Base-by-base conservation (phyloP, 495 filamentous ascomycete genomes). In the Bacidia rubella region DNA sequence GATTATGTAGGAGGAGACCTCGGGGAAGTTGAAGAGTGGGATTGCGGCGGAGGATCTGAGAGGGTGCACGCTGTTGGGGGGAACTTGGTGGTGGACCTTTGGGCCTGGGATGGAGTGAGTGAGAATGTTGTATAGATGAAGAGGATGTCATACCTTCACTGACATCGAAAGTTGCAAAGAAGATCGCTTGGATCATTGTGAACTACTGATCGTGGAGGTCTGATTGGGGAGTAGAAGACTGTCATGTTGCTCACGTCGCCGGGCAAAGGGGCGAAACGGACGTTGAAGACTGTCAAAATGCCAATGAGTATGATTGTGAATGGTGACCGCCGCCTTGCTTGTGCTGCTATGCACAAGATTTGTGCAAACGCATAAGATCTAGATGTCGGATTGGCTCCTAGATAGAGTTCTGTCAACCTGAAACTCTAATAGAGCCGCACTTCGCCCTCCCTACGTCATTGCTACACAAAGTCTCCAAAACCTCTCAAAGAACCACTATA, bases 111-210 rank as follows among this genome's bases (percentile, higher is more conserved):
- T 40, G 19, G 19, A 29, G 26, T 35, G 44, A 29, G 4, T 21
- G 35, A 22, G 47, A 11, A 47, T n/a, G n/a, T 7, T 60, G 22
- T 39, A 57, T 17, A 65, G 42, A n/a, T 38, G 21, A 23, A 1
- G 45, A 45, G 47, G 47, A 38, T 21, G 22, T 27, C 12, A 49
- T 27, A 56, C 90, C 90, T 77, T 94, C 82, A 57, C 85, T 75
- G 11, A 86, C 83, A 60, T 96, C 86, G 70, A 98, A 98, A 53
- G 85, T 82, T 55, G 86, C 86, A 67, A 90, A 96, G 72, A 97
- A 98, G 54, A 97, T 94, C 53, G 87, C 86, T 60, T 90, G 86
- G 67, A 97, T 95, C 87, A 86, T 87, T 35, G 29, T 5, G 29
- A 5, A 35, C 29, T 7, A 15, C 15, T 15, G 15, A 35, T 7